A percentile compares a stretch with the other conserved stretches of the same genome.
These are phyloP conservation scores for Porosira glacialis DNA, from an alignment of 352 stramenopile species.

Conservation along the genomic window DNA sequence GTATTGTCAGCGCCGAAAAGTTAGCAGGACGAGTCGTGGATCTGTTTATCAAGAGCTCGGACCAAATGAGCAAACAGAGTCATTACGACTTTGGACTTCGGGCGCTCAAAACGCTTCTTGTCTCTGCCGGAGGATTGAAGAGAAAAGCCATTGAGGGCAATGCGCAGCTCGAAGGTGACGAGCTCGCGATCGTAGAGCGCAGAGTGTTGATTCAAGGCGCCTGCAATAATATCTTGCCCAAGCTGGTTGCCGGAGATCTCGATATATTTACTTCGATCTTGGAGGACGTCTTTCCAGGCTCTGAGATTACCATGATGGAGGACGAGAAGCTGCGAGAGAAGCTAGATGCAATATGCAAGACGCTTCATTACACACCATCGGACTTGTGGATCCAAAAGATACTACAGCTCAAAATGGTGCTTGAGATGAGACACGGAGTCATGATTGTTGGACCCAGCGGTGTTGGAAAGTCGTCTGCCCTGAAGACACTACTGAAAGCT, in stretches of 20 bases:
- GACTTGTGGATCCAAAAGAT: constrained; percentile 96
- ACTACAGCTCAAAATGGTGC: constrained; percentile 96
- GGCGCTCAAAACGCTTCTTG: constrained; percentile 98
- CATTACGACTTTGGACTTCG: constrained; percentile 99
- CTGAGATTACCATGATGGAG: constrained; percentile 79
- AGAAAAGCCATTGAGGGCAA: constrained; percentile 84
- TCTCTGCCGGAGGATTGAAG: constrained; percentile 97
- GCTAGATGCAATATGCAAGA: constrained; percentile 89
- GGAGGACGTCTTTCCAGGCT: constrained; percentile 94
- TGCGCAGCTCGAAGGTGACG: constrained; percentile 62
- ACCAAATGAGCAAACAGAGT: constrained; percentile 97
- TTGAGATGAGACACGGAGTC: constrained; percentile 87
- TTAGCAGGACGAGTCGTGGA: constrained; percentile 96
- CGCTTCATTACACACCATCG: constrained; percentile 84
- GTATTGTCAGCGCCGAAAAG: constrained; percentile 96
- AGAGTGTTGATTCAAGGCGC: constrained; percentile 95
- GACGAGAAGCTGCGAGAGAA: constrained; percentile 85
- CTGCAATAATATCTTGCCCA: constrained; percentile 98
- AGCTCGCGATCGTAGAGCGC: constrained; percentile 83
- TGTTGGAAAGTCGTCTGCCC: constrained; percentile 94
- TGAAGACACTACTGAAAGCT: constrained; percentile 88
- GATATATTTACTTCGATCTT: constrained; percentile 94
- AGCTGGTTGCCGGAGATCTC: constrained; percentile 97
- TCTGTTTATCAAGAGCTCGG: constrained; percentile 96
- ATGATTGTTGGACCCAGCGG: constrained; percentile 98